A percentile compares a stretch with the other conserved stretches of the same genome.
Evolutionary conservation across 352 stramenopile genomes (phyloP).

Genomic region (Pythium utonaiense): DNA sequence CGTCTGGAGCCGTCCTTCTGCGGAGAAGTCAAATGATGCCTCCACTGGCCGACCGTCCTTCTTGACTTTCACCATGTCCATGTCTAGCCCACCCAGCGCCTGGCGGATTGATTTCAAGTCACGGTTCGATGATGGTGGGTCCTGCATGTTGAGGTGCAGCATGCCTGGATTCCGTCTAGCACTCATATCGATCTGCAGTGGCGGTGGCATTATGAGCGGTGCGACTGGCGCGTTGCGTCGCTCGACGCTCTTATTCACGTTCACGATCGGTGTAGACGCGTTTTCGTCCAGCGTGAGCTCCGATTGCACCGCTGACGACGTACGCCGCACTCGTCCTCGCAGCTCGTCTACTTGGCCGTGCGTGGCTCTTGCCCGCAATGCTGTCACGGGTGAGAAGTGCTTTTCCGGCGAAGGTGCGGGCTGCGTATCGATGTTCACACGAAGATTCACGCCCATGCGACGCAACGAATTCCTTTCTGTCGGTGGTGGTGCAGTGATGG

Average conservation of each 20-base stretch:
- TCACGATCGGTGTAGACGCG: conserved; percentile 23
- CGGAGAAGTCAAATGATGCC: conserved; percentile 80
- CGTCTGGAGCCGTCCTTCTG: conserved; percentile 65
- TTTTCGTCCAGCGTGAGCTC: conserved; percentile 16
- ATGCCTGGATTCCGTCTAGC: conserved; percentile 9
- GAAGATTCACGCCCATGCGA: conserved; percentile 49
- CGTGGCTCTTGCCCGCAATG: conserved; percentile 28
- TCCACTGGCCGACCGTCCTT: conserved; percentile 54
- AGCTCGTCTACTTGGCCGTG: conserved; percentile 35
- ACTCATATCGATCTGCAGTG: conserved; percentile 50
- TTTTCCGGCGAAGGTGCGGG: conserved; percentile 17
- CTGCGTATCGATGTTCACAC: conserved; percentile 46
- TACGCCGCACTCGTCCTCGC: conserved; percentile 23
- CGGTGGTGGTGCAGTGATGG: background rate
- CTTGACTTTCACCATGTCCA: conserved; percentile 65
- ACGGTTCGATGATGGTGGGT: background rate
- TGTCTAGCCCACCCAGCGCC: conserved; percentile 40
- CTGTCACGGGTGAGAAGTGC: conserved; percentile 42
- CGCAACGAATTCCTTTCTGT: conserved; percentile 29
- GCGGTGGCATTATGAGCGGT: conserved; percentile 13
- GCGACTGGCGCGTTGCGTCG: background rate
- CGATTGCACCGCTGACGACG: conserved; percentile 6
- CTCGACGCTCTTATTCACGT: conserved; percentile 23
- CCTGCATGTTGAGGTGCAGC: conserved; percentile 6
- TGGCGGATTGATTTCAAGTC: conserved; percentile 36